Percentiles rank a stretch among this genome's conserved stretches.
These are phyloP conservation scores for Hymenoscyphus scutula DNA, from an alignment of 2,329 filamentous ascomycete genomes.

Conservation along the genomic window DNA sequence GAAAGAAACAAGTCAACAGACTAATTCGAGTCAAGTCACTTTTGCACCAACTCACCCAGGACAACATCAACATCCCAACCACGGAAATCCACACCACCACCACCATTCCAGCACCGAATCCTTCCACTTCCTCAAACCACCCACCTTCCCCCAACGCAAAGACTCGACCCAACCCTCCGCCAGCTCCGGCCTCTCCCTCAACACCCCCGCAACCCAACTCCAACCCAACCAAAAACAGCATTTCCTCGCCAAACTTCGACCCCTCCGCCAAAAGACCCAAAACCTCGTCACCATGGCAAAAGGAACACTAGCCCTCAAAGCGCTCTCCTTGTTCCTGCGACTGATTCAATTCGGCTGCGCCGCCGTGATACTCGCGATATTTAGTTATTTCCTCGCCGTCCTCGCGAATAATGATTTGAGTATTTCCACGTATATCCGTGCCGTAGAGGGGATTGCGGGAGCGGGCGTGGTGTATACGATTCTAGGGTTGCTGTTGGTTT, in stretches of 20 bases:
- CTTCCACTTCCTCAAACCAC: background rate
- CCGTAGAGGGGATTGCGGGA: conserved; percentile 77
- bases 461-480: conserved; percentile 72
- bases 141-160: background rate
- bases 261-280: too few relatives aligned
- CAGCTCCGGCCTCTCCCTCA: background rate
- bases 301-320: conserved; percentile 63
- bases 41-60: background rate
- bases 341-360: conserved; percentile 70
- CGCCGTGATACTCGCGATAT: conserved; percentile 72
- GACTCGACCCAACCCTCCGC: background rate
- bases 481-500: conserved; percentile 70
- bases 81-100: too few relatives aligned
- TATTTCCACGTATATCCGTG: conserved; percentile 66
- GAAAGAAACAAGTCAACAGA: background rate
- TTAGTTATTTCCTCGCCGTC: conserved; percentile 79
- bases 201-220: background rate
- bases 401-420: conserved; percentile 61
- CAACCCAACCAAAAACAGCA: background rate
- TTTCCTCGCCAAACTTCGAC: background rate
- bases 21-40: background rate
- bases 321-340: conserved; percentile 69
- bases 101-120: background rate
- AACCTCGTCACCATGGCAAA: too few relatives aligned
- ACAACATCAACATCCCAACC: background rate